Evolutionary conservation across 176 grass and related monocot genomes (phyloP).

Genomic region (Elaeis guineensis): DNA sequence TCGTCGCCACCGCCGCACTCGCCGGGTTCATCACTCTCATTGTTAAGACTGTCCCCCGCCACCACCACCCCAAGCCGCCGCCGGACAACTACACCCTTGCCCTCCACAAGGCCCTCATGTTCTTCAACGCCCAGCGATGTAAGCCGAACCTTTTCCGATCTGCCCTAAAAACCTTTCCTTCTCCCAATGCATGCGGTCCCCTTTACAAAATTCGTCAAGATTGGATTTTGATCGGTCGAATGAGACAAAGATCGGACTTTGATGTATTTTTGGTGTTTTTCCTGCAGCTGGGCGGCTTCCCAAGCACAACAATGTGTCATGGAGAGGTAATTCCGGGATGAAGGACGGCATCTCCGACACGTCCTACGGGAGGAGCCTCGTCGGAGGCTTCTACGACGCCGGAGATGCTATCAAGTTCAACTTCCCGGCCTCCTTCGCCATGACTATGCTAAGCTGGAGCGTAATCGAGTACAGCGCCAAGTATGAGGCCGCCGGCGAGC

Average conservation of each 20-base stretch:
- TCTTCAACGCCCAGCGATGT: conserved; percentile 97
- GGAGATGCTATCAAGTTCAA: conserved; percentile 78
- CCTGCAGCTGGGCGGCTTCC: conserved; percentile 69
- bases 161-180: not conserved
- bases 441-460: conserved; percentile 93
- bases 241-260: not conserved
- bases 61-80: conserved; percentile 41
- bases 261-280: conserved; percentile 9
- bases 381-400: conserved; percentile 69
- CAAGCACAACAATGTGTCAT: conserved; percentile 72
- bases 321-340: conserved; percentile 72
- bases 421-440: conserved; percentile 75
- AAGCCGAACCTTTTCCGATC: conserved; percentile 10
- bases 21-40: conserved; percentile 56
- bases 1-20: conserved; percentile 45
- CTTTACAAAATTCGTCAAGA: not conserved
- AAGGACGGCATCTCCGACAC: conserved; percentile 74
- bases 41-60: conserved; percentile 57
- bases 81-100: conserved; percentile 77
- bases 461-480: conserved; percentile 88
- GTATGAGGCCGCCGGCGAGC: conserved; percentile 73
- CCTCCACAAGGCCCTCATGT: conserved; percentile 80
- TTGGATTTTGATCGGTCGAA: conserved; percentile 1
- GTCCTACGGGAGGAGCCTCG: conserved; percentile 41
- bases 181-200: too few relatives aligned